Percentiles rank a stretch among this genome's conserved stretches.
Evolutionary conservation across 768 basidiomycete species (phyloP).

Genomic region (Podaxis sp.): DNA sequence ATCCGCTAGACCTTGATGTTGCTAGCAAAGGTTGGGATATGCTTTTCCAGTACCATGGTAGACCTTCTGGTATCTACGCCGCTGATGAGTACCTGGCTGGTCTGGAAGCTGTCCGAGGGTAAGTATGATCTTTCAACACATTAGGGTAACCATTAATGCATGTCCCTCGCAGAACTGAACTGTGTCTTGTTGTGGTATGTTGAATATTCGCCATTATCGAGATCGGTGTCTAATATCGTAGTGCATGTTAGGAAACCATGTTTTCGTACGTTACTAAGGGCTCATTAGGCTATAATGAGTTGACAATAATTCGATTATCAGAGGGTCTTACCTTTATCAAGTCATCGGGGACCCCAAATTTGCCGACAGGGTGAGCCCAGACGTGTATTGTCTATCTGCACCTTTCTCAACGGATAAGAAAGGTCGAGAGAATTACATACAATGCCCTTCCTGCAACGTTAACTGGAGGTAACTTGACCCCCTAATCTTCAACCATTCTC

Average conservation of each 20-base stretch:
- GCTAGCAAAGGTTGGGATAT: slow-evolving; percentile 56
- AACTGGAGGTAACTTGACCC: slow-evolving; percentile 37
- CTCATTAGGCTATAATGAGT: not conserved
- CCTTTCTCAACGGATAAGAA: not conserved
- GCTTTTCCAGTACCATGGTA: slow-evolving; percentile 58
- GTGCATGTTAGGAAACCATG: slow-evolving; percentile 51
- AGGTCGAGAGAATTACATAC: slow-evolving; percentile 49
- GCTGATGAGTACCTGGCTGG: slow-evolving; percentile 61
- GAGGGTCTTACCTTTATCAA: slow-evolving; percentile 56
- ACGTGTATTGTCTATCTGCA: not conserved
- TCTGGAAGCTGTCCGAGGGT: slow-evolving; percentile 55
- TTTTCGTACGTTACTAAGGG: slow-evolving; percentile 43
- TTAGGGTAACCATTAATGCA: not conserved
- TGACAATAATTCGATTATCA: slow-evolving; percentile 17
- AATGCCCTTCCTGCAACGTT: slow-evolving; percentile 50
- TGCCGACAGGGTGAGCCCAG: slow-evolving; percentile 40
- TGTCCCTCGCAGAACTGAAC: slow-evolving; percentile 40
- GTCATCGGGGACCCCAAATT: slow-evolving; percentile 55
- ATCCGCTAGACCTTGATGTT: slow-evolving; percentile 41
- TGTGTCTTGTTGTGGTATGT: slow-evolving; percentile 53
- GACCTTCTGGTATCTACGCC: slow-evolving; percentile 54
- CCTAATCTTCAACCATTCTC: no score
- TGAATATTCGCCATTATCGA: not conserved
- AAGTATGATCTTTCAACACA: slow-evolving; percentile 6
- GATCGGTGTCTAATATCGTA: not conserved